Conservation (phyloP, 139 green algal genomes). For the Parachlorella kessleri region DNA sequence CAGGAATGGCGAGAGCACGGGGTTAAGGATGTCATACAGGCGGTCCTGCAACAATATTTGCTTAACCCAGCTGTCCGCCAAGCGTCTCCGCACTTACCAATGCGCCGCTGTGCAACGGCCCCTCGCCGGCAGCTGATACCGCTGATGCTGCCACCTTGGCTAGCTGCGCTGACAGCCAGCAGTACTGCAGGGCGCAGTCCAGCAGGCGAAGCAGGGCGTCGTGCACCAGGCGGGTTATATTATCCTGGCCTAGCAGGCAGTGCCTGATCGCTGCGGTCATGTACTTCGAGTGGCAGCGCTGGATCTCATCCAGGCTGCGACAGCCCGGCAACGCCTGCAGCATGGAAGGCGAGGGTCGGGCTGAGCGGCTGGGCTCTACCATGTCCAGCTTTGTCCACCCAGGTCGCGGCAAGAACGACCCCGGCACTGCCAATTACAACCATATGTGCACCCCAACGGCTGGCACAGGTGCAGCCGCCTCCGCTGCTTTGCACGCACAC, state of each 20-base stretch:
- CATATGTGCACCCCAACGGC: no score
- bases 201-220: constrained; percentile 25
- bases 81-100: not conserved
- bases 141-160: not conserved
- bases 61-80: no score
- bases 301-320: constrained; percentile 18
- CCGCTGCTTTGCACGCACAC: no score
- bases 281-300: constrained; percentile 27
- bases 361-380: no score
- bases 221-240: constrained; percentile 16
- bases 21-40: no score
- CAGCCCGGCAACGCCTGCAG: constrained; percentile 12
- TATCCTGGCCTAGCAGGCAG: constrained; percentile 19
- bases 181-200: constrained; percentile 18
- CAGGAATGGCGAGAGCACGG: no score
- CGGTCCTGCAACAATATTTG: no score
- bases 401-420: no score
- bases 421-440: no score
- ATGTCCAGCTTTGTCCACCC: no score
- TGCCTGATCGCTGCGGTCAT: constrained; percentile 6
- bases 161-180: constrained; percentile 1
- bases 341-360: no score
- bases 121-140: not conserved
- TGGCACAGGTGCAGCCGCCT: no score
- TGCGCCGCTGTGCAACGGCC: not conserved